These are phyloP conservation scores for Penicillium sclerotiorum DNA, from an alignment of 2,329 filamentous ascomycete species.

Conservation along the genomic window DNA sequence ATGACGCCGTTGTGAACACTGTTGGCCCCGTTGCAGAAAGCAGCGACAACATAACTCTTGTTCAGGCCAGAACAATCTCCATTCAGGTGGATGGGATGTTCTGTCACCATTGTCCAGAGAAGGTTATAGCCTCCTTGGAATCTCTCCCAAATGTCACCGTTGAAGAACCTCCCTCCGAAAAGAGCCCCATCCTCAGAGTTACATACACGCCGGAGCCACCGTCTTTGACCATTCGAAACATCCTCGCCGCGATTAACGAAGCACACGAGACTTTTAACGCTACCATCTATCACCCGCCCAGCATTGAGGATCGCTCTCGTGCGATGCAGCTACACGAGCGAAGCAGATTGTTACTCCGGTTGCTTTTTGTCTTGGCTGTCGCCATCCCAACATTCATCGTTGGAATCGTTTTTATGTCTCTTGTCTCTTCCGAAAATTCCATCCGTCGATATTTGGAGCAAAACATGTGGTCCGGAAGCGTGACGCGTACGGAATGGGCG, in stretches of 20 bases:
- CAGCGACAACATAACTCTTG: conserved; percentile 27
- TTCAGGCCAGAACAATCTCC: conserved; percentile 59
- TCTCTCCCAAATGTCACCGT: conserved; percentile 52
- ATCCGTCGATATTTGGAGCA: conserved; percentile 69
- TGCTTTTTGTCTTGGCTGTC: conserved; percentile 67
- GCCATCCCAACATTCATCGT: conserved; percentile 84
- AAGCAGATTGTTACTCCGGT: conserved; percentile 67
- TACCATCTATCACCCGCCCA: conserved; percentile 76
- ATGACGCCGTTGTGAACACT: conserved; percentile 63
- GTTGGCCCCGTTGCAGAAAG: conserved; percentile 34
- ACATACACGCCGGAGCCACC: conserved; percentile 71
- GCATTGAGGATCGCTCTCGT: conserved; percentile 78
- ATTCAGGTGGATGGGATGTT: conserved; percentile 73
- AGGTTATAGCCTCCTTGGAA: conserved; percentile 39
- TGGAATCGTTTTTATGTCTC: conserved; percentile 87
- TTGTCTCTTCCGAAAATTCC: conserved; percentile 64
- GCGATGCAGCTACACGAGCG: conserved; percentile 72
- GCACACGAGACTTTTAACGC: conserved; percentile 68
- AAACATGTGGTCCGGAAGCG: conserved; percentile 68
- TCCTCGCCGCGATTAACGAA: conserved; percentile 68
- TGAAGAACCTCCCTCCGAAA: conserved; percentile 53
- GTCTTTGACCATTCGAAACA: conserved; percentile 71
- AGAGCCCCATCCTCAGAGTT: conserved; percentile 69
- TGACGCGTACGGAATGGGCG: conserved; percentile 75
- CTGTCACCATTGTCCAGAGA: conserved; percentile 69